Percentiles rank a stretch among this genome's conserved stretches.
Evolutionary conservation across 495 filamentous ascomycete species (phyloP).

Genomic region (Penicillium paradoxum): DNA sequence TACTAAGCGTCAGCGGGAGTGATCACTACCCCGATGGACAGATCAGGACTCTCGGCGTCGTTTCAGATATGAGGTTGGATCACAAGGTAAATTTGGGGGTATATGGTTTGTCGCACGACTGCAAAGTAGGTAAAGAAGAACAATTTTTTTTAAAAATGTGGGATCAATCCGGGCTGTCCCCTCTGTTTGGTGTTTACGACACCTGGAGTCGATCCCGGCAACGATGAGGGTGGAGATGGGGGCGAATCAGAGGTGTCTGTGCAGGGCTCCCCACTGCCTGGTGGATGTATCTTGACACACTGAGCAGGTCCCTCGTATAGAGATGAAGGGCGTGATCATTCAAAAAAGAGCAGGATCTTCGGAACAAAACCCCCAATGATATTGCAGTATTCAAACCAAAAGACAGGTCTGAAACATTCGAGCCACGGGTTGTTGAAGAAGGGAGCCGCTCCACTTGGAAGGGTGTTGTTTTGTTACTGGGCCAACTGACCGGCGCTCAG

Average conservation of each 20-base stretch:
- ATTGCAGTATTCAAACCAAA: not conserved
- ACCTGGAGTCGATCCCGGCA: constrained; percentile 16
- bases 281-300: constrained; percentile 7
- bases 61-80: constrained; percentile 23
- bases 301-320: constrained; percentile 1
- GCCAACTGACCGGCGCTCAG: constrained; percentile 29
- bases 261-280: constrained; percentile 15
- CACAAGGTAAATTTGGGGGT: constrained; percentile 8
- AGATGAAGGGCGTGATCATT: not conserved
- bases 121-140: not conserved
- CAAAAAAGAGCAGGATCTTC: not conserved
- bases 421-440: constrained; percentile 13
- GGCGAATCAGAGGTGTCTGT: constrained; percentile 21
- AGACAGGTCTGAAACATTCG: constrained; percentile 2
- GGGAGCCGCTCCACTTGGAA: not conserved
- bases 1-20: constrained; percentile 16
- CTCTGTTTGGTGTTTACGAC: constrained; percentile 27
- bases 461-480: constrained; percentile 24
- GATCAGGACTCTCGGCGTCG: constrained; percentile 25
- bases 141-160: not conserved
- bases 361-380: constrained; percentile 1
- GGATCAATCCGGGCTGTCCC: not conserved
- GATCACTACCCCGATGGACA: constrained; percentile 15
- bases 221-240: constrained; percentile 20
- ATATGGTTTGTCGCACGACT: constrained; percentile 5